Base-by-base conservation (phyloP, 352 stramenopile species). In the Globisporangium spinosum region DNA sequence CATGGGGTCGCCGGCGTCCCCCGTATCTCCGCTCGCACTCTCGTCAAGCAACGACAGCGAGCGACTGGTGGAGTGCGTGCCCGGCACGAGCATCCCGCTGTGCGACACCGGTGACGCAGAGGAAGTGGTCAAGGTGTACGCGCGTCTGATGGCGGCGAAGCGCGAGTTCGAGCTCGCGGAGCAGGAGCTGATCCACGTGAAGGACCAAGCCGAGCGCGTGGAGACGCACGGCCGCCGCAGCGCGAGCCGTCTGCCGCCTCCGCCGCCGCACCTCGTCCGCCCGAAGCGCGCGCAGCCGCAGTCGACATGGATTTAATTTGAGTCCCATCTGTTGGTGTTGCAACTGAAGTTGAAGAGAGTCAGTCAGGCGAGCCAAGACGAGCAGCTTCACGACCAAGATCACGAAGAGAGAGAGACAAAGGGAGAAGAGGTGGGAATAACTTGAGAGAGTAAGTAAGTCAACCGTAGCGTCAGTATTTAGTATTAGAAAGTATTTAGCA, bases 111-210 rank as follows among this genome's bases (percentile, higher is more conserved):
- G 45, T 15, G 64, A 70, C 47, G 56, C 64, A 9, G 64, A 70
- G 22, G 64, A 70, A 29, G 64, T 70, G 22, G 64, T 70, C n/a
- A 70, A 70, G n/a, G 64, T 70, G 57, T 70, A 70, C 57, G 64
- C 64, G 45, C 64, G 64, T 7, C 45, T 70, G 56, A 70, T 70
- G 64, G 64, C 57, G 1, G 64, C 64, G 6, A 70, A 70, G 64
- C 64, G 64, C 45, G 57, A 70, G 57, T 70, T 70, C 29, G 64
- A 70, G 58, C 49, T 70, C 45, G 64, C 64, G 5, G 64, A 70
- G 47, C 64, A 65, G 57, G 64, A 70, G 64, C 57, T 70, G 20
- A 70, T 61, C 55, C 64, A 70, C 56, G 64, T 70, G 57, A 43
- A 70, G 64, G 61, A 55, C 13, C 64, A 70, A 45, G 64, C 58